A percentile compares a stretch with the other conserved stretches of the same genome.
phyloP scores from a whole-genome alignment of 108 stramenopile genomes.

The Nannochloropsis oceanica region DNA sequence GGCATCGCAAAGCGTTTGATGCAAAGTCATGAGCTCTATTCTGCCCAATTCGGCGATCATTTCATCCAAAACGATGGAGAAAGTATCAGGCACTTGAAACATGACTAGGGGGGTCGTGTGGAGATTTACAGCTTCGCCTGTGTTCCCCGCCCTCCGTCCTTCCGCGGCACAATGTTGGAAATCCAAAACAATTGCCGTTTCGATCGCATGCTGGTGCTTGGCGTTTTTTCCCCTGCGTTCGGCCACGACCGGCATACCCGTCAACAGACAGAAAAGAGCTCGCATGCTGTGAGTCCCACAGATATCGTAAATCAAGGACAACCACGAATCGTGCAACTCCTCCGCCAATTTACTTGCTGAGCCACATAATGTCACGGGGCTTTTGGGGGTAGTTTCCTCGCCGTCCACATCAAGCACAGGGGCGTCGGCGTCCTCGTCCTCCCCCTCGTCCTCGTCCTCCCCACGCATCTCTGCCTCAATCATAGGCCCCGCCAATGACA shows the following conservation, averaged over 20 bases:
- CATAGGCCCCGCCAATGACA: constrained; percentile 14
- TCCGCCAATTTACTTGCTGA: background rate
- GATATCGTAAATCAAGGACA: background rate
- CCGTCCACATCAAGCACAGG: background rate
- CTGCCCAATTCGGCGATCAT: background rate
- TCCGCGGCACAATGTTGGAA: background rate
- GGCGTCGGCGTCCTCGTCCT: background rate
- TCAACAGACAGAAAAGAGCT: constrained; percentile 5
- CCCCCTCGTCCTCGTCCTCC: background rate
- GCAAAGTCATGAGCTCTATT: background rate
- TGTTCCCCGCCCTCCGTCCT: background rate
- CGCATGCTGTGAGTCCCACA: background rate
- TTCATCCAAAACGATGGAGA: background rate
- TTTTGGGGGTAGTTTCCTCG: background rate
- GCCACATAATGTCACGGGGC: background rate
- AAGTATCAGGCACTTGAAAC: background rate
- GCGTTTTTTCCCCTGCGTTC: constrained; percentile 12
- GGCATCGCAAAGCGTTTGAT: background rate
- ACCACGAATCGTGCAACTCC: background rate
- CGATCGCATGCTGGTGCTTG: constrained; percentile 15
- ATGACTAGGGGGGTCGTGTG: background rate
- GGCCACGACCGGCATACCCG: constrained; percentile 12
- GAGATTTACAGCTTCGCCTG: background rate
- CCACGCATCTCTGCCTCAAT: constrained; percentile 14
- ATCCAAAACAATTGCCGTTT: background rate